phyloP scores from a whole-genome alignment of 306 rosid species.

The Begonia masoniana region DNA sequence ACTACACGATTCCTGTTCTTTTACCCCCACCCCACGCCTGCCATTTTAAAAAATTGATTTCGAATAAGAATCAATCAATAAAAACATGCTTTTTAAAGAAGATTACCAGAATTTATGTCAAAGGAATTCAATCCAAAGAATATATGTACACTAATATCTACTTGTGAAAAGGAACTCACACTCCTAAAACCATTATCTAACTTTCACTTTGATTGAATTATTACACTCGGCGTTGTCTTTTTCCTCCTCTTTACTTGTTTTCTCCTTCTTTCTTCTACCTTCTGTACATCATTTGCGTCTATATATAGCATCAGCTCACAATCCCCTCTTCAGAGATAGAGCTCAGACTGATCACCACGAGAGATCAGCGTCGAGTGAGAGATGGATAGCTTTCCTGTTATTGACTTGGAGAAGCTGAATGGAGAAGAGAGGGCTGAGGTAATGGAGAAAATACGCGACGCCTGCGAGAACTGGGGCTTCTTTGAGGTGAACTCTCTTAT shows the following conservation, averaged over 20 bases:
- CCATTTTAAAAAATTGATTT: background rate
- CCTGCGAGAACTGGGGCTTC: constrained; percentile 98
- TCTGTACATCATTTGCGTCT: background rate
- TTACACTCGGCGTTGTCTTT: background rate
- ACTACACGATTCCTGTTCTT: background rate
- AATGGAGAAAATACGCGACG: constrained; percentile 65
- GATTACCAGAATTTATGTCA: background rate
- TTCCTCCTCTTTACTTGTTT: background rate
- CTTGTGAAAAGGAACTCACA: background rate
- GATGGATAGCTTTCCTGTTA: constrained; percentile 51
- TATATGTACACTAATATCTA: background rate
- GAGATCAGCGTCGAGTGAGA: constrained; percentile 1
- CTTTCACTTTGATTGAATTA: background rate
- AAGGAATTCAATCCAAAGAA: background rate
- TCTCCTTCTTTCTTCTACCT: too few species aligned
- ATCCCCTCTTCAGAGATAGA: background rate
- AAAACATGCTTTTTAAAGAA: background rate
- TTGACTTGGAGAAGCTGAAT: constrained; percentile 61
- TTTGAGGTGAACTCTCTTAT: constrained; percentile 50
- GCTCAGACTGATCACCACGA: too few species aligned
- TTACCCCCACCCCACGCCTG: background rate
- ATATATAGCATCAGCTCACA: constrained; percentile 3
- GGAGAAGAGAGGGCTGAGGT: constrained; percentile 43
- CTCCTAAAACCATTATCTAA: background rate
- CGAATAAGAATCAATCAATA: background rate